Conservation (phyloP, 1,284 basidiomycete genomes). For the Melampsora abietis-canadensis region DNA sequence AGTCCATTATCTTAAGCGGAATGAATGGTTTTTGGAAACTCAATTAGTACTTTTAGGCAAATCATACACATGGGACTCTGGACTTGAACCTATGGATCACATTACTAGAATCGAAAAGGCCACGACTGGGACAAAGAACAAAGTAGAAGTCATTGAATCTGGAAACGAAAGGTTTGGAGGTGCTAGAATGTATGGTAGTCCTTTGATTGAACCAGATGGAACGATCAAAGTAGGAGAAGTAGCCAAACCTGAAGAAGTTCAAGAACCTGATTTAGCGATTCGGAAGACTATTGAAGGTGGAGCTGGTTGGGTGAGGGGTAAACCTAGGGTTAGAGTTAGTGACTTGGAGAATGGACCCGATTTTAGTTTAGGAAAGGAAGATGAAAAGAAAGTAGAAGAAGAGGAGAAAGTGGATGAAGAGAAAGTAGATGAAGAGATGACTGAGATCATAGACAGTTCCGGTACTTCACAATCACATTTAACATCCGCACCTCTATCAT, state of each 20-base stretch:
- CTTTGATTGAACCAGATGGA: constrained; percentile 49
- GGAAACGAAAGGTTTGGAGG: constrained; percentile 47
- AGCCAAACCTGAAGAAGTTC: neutral
- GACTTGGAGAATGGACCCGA: constrained; percentile 18
- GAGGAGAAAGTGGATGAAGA: neutral
- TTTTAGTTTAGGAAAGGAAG: neutral
- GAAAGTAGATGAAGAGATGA: neutral
- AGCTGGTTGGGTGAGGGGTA: constrained; percentile 42
- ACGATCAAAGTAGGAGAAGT: constrained; percentile 47
- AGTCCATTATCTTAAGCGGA: constrained; percentile 94
- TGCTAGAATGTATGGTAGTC: constrained; percentile 50
- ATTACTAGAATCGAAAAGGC: constrained; percentile 19
- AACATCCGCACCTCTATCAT: neutral
- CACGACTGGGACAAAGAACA: constrained; percentile 1
- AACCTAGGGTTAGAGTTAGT: constrained; percentile 33
- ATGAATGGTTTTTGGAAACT: constrained; percentile 93
- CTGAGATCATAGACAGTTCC: neutral
- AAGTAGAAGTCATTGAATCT: constrained; percentile 44
- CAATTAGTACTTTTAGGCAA: constrained; percentile 78
- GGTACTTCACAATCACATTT: neutral
- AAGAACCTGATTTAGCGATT: constrained; percentile 24
- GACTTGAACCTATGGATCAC: constrained; percentile 47
- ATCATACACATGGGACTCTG: constrained; percentile 59
- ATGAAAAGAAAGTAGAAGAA: neutral
- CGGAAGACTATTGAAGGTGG: constrained; percentile 34